Evolutionary conservation across 108 stramenopile genomes (phyloP).

Genomic region (Cyclotella cryptica): DNA sequence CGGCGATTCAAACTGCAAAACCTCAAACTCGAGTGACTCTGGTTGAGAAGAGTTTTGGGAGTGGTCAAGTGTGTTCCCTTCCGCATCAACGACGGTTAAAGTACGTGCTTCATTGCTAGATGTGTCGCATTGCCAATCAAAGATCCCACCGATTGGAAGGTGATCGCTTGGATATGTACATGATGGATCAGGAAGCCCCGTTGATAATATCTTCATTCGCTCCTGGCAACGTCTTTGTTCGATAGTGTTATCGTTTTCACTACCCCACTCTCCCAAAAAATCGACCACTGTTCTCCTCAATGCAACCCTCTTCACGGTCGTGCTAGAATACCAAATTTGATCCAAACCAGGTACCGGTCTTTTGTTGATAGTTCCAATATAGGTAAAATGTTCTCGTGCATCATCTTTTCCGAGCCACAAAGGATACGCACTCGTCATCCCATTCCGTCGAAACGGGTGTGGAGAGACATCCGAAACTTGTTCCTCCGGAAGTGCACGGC

Average conservation of each 20-base stretch:
- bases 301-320: constrained; percentile 41
- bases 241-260: constrained; percentile 7
- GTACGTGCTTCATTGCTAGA: constrained; percentile 3
- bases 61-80: constrained; percentile 31
- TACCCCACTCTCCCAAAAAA: constrained; percentile 28
- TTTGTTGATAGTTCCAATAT: constrained; percentile 31
- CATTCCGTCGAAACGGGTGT: constrained; percentile 58
- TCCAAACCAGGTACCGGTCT: constrained; percentile 58
- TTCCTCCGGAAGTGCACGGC: constrained; percentile 53
- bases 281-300: constrained; percentile 47
- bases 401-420: constrained; percentile 43
- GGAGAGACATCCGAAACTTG: constrained; percentile 40
- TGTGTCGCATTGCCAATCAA: constrained; percentile 49
- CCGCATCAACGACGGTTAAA: constrained; percentile 28
- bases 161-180: constrained; percentile 55
- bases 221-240: constrained; percentile 31
- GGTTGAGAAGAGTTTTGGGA: neutral
- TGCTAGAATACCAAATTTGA: constrained; percentile 63
- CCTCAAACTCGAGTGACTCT: constrained; percentile 16
- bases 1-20: constrained; percentile 33
- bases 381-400: constrained; percentile 55
- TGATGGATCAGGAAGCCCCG: constrained; percentile 45
- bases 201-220: constrained; percentile 33
- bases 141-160: constrained; percentile 55
- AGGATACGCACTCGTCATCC: constrained; percentile 56